Conservation (phyloP, 2,329 filamentous ascomycete genomes). For the Apiospora kogelbergensis region DNA sequence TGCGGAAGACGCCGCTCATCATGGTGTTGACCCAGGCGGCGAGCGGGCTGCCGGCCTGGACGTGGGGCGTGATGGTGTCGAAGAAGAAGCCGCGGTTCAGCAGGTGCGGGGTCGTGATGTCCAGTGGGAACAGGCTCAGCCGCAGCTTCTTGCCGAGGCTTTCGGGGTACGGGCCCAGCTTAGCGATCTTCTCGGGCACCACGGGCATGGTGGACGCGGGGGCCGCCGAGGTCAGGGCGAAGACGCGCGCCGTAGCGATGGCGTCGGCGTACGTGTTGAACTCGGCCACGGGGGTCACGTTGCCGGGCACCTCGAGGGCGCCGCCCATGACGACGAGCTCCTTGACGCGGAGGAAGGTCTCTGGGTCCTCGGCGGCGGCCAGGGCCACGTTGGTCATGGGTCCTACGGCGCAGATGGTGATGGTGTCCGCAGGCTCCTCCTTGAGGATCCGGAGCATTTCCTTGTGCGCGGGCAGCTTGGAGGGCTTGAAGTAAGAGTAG, state of each 20-base stretch:
- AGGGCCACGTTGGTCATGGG: conserved; percentile 92
- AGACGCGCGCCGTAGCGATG: conserved; percentile 73
- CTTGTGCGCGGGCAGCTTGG: conserved; percentile 70
- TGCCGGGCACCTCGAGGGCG: conserved; percentile 75
- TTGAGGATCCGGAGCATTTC: conserved; percentile 86
- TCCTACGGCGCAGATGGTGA: conserved; percentile 88
- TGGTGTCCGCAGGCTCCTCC: conserved; percentile 78
- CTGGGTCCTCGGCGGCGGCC: conserved; percentile 83
- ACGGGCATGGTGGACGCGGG: conserved; percentile 82
- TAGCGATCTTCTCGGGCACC: conserved; percentile 48
- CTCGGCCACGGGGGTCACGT: conserved; percentile 82
- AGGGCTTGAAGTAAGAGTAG: conserved; percentile 71
- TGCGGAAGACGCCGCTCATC: conserved; percentile 67
- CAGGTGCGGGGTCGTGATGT: conserved; percentile 72
- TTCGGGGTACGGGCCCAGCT: conserved; percentile 62
- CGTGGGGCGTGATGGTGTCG: conserved; percentile 51
- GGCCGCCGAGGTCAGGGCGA: conserved; percentile 70
- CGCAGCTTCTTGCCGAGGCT: conserved; percentile 63
- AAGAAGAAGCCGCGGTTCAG: conserved; percentile 62
- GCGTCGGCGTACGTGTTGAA: conserved; percentile 96
- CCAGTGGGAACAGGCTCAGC: conserved; percentile 71
- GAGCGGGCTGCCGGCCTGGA: conserved; percentile 67
- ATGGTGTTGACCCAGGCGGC: conserved; percentile 74
- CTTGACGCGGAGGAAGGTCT: conserved; percentile 84
- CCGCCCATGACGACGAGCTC: conserved; percentile 97